A percentile compares a stretch with the other conserved stretches of the same genome.
phyloP scores from a whole-genome alignment of 768 basidiomycete genomes.

The Hygrocybe punicea region DNA sequence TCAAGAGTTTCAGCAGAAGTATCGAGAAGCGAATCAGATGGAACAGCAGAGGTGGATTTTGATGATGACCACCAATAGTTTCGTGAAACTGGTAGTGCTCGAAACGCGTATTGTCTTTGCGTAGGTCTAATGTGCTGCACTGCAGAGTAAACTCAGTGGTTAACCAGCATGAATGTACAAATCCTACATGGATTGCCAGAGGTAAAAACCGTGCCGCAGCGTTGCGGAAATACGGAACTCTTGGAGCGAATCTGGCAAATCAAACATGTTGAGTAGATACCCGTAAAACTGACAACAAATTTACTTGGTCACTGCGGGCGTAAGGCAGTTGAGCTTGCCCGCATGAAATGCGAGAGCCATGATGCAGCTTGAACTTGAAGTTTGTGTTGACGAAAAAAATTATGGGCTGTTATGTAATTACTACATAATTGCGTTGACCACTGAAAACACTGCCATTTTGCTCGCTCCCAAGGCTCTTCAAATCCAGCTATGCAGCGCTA shows the following conservation, averaged over 20 bases:
- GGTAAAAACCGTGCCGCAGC: neutral
- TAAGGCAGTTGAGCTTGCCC: no score
- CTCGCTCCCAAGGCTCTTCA: no score
- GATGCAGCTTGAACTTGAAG: no score
- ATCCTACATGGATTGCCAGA: neutral
- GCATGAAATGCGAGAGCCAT: no score
- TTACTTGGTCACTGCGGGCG: no score
- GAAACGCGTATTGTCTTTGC: neutral
- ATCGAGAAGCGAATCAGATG: neutral
- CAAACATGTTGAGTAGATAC: no score
- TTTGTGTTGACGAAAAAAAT: no score
- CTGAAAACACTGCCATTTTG: no score
- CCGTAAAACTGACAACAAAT: no score
- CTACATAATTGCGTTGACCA: no score
- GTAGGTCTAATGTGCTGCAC: neutral
- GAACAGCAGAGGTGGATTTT: neutral
- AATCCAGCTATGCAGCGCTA: no score
- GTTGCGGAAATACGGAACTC: neutral
- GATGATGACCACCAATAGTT: slow-evolving; percentile 1
- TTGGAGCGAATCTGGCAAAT: neutral
- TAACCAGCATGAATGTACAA: neutral
- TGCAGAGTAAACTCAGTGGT: slow-evolving; percentile 5
- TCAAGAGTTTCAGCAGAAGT: neutral
- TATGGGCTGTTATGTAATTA: no score
- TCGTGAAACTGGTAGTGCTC: neutral